Conservation (phyloP, 495 filamentous ascomycete species). For the Penicillium paradoxum region DNA sequence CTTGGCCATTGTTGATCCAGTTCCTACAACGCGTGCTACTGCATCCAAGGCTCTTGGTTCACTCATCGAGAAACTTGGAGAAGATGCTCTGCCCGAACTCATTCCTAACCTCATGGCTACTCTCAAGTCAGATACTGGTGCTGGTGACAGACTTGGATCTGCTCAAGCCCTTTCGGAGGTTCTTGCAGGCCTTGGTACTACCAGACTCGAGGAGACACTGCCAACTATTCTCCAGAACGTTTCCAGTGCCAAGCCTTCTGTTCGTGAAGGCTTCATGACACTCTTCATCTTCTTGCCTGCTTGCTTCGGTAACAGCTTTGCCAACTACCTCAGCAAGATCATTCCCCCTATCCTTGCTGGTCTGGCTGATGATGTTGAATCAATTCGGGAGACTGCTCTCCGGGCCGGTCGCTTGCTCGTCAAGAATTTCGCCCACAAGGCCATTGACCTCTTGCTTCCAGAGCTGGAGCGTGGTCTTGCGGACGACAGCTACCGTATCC, state of each 20-base stretch:
- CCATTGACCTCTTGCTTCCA: constrained; percentile 88
- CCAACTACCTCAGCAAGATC: constrained; percentile 89
- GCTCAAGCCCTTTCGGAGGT: constrained; percentile 97
- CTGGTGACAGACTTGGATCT: constrained; percentile 90
- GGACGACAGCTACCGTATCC: constrained; percentile 92
- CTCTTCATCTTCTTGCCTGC: constrained; percentile 98
- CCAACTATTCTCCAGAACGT: constrained; percentile 97
- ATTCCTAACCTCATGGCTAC: constrained; percentile 97
- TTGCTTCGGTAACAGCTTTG: constrained; percentile 98
- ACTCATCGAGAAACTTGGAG: constrained; percentile 92
- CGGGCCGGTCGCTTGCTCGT: constrained; percentile 89
- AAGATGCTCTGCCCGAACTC: constrained; percentile 93
- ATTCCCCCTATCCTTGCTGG: constrained; percentile 94
- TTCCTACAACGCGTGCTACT: constrained; percentile 93
- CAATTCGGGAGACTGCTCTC: constrained; percentile 89
- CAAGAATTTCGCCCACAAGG: constrained; percentile 94
- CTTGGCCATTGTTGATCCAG: constrained; percentile 85
- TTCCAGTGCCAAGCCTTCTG: constrained; percentile 79
- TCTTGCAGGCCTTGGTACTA: constrained; percentile 87
- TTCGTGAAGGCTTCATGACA: constrained; percentile 98
- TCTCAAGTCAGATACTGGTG: constrained; percentile 93
- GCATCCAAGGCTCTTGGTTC: constrained; percentile 95
- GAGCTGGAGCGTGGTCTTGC: constrained; percentile 94
- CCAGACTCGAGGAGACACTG: constrained; percentile 88
- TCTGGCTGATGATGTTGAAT: constrained; percentile 91